These are phyloP conservation scores for Penicillium crystallinum DNA, from an alignment of 495 filamentous ascomycete genomes.

Conservation along the genomic window DNA sequence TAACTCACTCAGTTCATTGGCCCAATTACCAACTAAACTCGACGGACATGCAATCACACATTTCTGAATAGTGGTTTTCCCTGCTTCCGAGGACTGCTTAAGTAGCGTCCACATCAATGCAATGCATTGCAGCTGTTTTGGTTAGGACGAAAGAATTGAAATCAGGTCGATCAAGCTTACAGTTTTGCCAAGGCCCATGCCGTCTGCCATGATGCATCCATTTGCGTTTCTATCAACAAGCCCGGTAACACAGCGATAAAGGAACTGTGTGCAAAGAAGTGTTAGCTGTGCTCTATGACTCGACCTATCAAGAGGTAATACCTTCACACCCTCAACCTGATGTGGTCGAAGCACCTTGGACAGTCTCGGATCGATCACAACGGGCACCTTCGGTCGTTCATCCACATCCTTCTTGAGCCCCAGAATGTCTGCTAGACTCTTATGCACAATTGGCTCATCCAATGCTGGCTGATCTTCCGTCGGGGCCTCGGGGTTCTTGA, in stretches of 20 bases:
- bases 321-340: slow-evolving; percentile 96
- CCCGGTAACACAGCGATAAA: slow-evolving; percentile 90
- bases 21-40: slow-evolving; percentile 96
- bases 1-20: slow-evolving; percentile 65
- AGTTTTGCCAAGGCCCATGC: slow-evolving; percentile 98
- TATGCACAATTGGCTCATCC: slow-evolving; percentile 81
- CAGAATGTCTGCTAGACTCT: slow-evolving; percentile 91
- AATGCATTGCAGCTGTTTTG: slow-evolving; percentile 60
- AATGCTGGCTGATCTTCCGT: slow-evolving; percentile 54
- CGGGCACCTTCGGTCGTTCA: slow-evolving; percentile 78
- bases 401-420: slow-evolving; percentile 88
- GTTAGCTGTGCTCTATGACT: neutral
- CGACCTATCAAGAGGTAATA: slow-evolving; percentile 12
- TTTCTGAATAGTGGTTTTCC: slow-evolving; percentile 91
- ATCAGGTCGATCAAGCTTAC: slow-evolving; percentile 32
- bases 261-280: slow-evolving; percentile 49
- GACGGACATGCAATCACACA: slow-evolving; percentile 98
- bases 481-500: slow-evolving; percentile 47
- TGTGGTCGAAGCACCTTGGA: slow-evolving; percentile 91
- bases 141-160: slow-evolving; percentile 29
- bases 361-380: slow-evolving; percentile 91
- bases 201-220: slow-evolving; percentile 99
- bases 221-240: slow-evolving; percentile 91
- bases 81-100: slow-evolving; percentile 91
- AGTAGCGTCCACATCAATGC: slow-evolving; percentile 90